These are phyloP conservation scores for Entomortierella beljakovae DNA, from an alignment of 192 early-diverging fungal genomes.

Conservation along the genomic window DNA sequence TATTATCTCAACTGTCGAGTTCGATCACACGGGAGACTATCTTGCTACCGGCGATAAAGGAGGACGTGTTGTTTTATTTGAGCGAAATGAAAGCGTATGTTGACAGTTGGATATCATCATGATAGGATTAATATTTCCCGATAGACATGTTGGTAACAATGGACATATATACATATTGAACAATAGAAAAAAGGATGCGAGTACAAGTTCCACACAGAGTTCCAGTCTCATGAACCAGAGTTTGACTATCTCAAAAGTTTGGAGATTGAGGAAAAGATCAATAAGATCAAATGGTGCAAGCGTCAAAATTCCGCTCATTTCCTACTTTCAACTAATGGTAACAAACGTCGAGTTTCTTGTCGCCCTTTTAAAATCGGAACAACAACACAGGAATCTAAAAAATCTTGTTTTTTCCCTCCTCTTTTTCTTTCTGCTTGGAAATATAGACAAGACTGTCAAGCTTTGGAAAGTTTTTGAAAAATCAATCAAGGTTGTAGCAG, in stretches of 20 bases:
- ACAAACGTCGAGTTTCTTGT: not conserved
- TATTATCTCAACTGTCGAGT: slow-evolving; percentile 99
- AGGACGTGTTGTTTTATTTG: slow-evolving; percentile 97
- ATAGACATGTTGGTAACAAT: not conserved
- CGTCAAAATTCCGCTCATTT: slow-evolving; percentile 97
- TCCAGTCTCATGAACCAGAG: slow-evolving; percentile 99
- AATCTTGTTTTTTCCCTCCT: too few species aligned
- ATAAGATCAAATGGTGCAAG: slow-evolving; percentile 99
- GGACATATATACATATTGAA: not conserved
- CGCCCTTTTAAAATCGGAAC: too few species aligned
- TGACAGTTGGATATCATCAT: too few species aligned
- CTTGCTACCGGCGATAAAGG: slow-evolving; percentile 98
- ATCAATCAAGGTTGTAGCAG: slow-evolving; percentile 93
- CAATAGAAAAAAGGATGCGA: slow-evolving; percentile 96
- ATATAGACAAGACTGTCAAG: slow-evolving; percentile 97
- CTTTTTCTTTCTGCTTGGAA: too few species aligned
- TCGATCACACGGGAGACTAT: slow-evolving; percentile 97
- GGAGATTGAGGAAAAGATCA: slow-evolving; percentile 99
- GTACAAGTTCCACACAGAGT: slow-evolving; percentile 99
- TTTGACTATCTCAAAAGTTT: slow-evolving; percentile 99
- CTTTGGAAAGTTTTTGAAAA: slow-evolving; percentile 99
- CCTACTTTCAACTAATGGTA: slow-evolving; percentile 96
- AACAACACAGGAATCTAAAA: too few species aligned
- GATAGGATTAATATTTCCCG: too few species aligned
- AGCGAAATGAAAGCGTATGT: slow-evolving; percentile 96